Evolutionary conservation across 2,329 filamentous ascomycete genomes (phyloP).

Genomic region (Xylaria arbuscula): DNA sequence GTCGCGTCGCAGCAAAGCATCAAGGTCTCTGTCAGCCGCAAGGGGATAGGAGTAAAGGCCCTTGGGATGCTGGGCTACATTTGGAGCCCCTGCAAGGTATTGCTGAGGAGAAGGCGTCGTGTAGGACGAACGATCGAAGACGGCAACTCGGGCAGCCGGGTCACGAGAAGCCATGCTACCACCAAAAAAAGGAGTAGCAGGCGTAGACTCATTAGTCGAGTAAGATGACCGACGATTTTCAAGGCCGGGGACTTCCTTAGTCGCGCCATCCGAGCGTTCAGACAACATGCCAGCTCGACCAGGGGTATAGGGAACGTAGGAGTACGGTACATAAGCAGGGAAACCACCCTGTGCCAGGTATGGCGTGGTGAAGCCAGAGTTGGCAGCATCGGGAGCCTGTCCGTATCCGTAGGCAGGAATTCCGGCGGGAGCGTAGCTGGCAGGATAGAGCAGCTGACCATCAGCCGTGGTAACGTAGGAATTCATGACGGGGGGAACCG

Average conservation of each 20-base stretch:
- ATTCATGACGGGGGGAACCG: slow-evolving; percentile 48
- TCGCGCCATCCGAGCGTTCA: slow-evolving; percentile 60
- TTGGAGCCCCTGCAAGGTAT: slow-evolving; percentile 55
- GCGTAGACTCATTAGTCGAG: slow-evolving; percentile 74
- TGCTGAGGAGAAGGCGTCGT: slow-evolving; percentile 75
- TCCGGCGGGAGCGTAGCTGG: slow-evolving; percentile 40
- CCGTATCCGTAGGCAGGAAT: slow-evolving; percentile 46
- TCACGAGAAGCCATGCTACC: slow-evolving; percentile 68
- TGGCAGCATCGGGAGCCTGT: slow-evolving; percentile 41
- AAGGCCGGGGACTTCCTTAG: slow-evolving; percentile 68
- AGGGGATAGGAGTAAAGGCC: slow-evolving; percentile 49
- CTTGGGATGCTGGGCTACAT: slow-evolving; percentile 55
- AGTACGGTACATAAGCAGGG: slow-evolving; percentile 51
- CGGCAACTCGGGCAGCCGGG: slow-evolving; percentile 67
- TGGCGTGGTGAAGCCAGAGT: slow-evolving; percentile 49
- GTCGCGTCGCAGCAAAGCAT: slow-evolving; percentile 76
- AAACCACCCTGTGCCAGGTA: slow-evolving; percentile 54
- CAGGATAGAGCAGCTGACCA: slow-evolving; percentile 49
- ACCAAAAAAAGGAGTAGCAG: slow-evolving; percentile 73
- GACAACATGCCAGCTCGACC: slow-evolving; percentile 59
- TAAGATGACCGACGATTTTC: slow-evolving; percentile 76
- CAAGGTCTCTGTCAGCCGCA: slow-evolving; percentile 63
- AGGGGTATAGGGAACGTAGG: slow-evolving; percentile 64
- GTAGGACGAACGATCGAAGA: slow-evolving; percentile 72
- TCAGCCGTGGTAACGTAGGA: slow-evolving; percentile 49